A percentile compares a stretch with the other conserved stretches of the same genome.
Conservation (phyloP, 2,329 filamentous ascomycete genomes). For the Ascochyta rabiei region DNA sequence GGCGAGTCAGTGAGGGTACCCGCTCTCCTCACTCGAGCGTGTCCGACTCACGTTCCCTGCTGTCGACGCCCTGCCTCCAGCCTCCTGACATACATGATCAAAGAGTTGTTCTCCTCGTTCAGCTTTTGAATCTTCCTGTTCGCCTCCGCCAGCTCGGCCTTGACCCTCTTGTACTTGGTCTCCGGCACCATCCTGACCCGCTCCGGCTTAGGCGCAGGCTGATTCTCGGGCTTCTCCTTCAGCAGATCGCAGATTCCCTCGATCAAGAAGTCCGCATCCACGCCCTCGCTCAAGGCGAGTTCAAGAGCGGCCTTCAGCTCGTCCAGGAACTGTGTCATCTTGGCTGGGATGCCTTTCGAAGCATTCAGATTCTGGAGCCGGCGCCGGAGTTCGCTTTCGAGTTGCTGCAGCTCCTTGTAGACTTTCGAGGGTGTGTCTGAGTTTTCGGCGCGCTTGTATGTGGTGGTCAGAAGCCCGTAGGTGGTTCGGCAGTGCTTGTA, state of each 20-base stretch:
- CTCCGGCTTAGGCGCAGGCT: slow-evolving; percentile 17
- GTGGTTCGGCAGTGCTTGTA: slow-evolving; percentile 26
- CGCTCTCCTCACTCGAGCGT: background rate
- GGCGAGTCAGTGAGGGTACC: background rate
- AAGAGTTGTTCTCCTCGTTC: slow-evolving; percentile 31
- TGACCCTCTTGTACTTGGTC: slow-evolving; percentile 16
- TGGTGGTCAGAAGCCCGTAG: slow-evolving; percentile 26
- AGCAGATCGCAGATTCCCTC: slow-evolving; percentile 13
- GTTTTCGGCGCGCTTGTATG: slow-evolving; percentile 17
- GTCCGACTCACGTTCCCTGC: background rate
- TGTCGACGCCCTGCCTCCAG: slow-evolving; percentile 7
- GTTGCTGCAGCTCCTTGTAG: slow-evolving; percentile 26
- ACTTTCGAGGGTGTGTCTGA: slow-evolving; percentile 18
- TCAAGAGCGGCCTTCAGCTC: slow-evolving; percentile 21
- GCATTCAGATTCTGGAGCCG: slow-evolving; percentile 23
- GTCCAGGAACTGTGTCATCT: slow-evolving; percentile 26
- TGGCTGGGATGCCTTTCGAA: slow-evolving; percentile 23
- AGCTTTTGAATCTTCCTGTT: slow-evolving; percentile 22
- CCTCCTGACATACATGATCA: slow-evolving; percentile 21
- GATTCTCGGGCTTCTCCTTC: slow-evolving; percentile 9
- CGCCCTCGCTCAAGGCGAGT: slow-evolving; percentile 14
- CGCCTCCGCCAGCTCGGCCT: slow-evolving; percentile 18
- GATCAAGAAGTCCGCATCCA: slow-evolving; percentile 17
- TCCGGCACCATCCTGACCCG: slow-evolving; percentile 21
- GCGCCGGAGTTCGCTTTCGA: slow-evolving; percentile 22